phyloP scores from a whole-genome alignment of 164 flowering plant genomes.

The Kingdonia uniflora region DNA sequence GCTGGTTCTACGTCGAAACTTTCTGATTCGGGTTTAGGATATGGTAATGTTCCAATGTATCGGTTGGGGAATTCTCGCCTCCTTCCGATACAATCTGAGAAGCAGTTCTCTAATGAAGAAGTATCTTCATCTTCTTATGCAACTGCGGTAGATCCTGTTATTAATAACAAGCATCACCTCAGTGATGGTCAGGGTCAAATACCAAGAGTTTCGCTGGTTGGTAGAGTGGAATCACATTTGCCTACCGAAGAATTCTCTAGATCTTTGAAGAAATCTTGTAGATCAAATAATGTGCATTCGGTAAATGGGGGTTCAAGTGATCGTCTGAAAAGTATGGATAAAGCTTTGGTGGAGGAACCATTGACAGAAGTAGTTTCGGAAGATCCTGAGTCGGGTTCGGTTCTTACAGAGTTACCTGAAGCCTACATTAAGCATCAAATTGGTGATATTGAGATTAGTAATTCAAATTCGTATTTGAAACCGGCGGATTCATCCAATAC shows the following conservation, averaged over 20 bases:
- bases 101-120: constrained; percentile 16
- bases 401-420: constrained; percentile 10
- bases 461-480: constrained; percentile 9
- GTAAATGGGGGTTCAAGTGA: constrained; percentile 8
- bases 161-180: constrained; percentile 17
- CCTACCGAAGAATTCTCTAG: too few relatives aligned
- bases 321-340: constrained; percentile 8
- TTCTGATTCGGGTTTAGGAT: too few relatives aligned
- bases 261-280: constrained; percentile 14
- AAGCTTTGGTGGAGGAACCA: constrained; percentile 12
- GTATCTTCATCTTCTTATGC: too few relatives aligned
- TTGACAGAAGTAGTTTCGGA: neutral
- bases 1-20: constrained; percentile 11
- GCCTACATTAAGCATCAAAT: constrained; percentile 14
- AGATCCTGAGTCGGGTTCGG: constrained; percentile 5
- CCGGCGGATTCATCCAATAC: constrained; percentile 2
- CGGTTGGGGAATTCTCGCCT: constrained; percentile 17
- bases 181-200: too few relatives aligned
- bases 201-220: too few relatives aligned
- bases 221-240: too few relatives aligned
- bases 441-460: constrained; percentile 18
- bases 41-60: constrained; percentile 12
- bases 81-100: constrained; percentile 17
- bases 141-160: constrained; percentile 4
- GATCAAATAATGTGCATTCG: constrained; percentile 20